Evolutionary conservation across 1,284 basidiomycete species (phyloP), one percentile per base, ranked within the genome.

Genomic region (Peniophora sp.): DNA sequence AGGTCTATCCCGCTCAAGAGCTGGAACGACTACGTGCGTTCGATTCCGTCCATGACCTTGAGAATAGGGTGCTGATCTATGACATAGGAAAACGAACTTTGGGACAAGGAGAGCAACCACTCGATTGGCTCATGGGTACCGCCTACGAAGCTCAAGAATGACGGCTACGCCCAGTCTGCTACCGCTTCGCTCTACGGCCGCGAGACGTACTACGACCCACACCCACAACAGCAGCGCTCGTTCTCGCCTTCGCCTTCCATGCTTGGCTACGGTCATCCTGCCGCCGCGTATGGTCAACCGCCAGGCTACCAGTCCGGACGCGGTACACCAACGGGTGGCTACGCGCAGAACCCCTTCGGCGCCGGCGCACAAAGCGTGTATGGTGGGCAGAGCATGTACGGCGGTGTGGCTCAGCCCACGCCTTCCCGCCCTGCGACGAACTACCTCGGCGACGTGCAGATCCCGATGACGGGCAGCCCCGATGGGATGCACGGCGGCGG

Each of bases 81-180:
- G 15, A 46, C 46, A 10, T 42, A 86, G 81, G 90, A 93, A 75
- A 96, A 96, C 63, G 93, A 97, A 66, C 80, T 97, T 3, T 97
- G 95, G 95, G 94, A 97, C 65, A 91, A 93, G 65, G 93, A 95
- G 60, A 93, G 88, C 0, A 93, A 93, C 62, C 90, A 92, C 67
- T 91, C 88, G 53, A 89, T 92, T 50, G 87, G 88, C 18, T 92
- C 88, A 0, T 92, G 86, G 84, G 81, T 83, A 14, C 86, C 87
- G 24, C 87, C 86, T 1, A 69, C 70, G 15, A 83, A 83, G 60
- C 68, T 80, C 60, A 80, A 78, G 60, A 81, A 77, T 59, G 83
- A 85, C 15, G 85, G 79, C 2, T 88, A 88, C 51, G 75, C 83
- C 6, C 83, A 88, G 59, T 88, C 85, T 9, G 79, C 74, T 27